Evolutionary conservation across 805 yeast genomes (phyloP), one percentile per base, ranked within the genome.

Genomic region (Lipomyces yamadae): DNA sequence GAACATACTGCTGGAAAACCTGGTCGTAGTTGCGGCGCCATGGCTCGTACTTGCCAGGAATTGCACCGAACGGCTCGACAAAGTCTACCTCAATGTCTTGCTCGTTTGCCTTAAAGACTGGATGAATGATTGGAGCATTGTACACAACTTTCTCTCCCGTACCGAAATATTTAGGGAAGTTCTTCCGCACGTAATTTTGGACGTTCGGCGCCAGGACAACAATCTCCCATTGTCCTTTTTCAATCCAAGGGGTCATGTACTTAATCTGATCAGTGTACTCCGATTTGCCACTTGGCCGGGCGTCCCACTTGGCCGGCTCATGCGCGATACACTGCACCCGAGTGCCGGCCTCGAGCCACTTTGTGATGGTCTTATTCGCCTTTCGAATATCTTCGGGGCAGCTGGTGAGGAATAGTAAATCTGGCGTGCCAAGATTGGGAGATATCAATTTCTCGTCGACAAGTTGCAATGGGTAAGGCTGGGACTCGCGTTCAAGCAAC

Each of bases 1-100:
- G 55, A 15, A 29, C 61, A 39, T 54, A 68, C 60, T 67, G 67
- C n/a, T 61, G 29, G 56, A 69, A 65, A 39, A 69, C 64, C 64
- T 53, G 64, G 55, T 60, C 58, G 64, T 69, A 69, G 60, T 69
- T 61, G 45, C 72, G 62, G 45, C 72, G 63, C 68, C 62, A 59
- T 11, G 68, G 63, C 65, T 69, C 72, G 59, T 50, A 62, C 60
- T 67, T 69, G 30, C 72, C 72, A 4, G 72, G 72, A 29, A 69
- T 69, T n/a, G 62, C 61, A 2, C 62, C 72, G 32, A 63, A 69
- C 10, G 72, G 68, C 37, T 60, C 59, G 30, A 18, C 18, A 13
- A 15, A 33, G 57, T 62, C 45, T n/a, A 62, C 65, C 1, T 37
- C 33, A 39, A 62, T 63, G 65, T 60, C 57, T 30, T 60, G 59